Evolutionary conservation across 1,284 basidiomycete species (phyloP).

Genomic region (Moniliella sp.): DNA sequence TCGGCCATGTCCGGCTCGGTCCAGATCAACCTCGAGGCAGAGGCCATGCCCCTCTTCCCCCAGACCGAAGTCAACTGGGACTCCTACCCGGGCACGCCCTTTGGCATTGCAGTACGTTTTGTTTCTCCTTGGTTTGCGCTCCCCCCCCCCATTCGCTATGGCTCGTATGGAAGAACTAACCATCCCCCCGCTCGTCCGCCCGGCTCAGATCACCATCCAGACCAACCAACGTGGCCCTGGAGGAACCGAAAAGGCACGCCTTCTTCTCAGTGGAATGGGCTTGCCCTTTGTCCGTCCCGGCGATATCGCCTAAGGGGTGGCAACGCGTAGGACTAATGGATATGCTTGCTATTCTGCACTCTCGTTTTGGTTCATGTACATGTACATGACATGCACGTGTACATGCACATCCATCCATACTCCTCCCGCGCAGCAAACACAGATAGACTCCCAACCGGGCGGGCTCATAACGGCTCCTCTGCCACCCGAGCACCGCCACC

Average conservation of each 20-base stretch:
- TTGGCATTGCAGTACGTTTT: constrained; percentile 19
- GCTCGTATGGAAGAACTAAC: not conserved
- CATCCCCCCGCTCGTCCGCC: not conserved
- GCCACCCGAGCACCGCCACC: too few species aligned
- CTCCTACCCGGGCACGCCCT: constrained; percentile 21
- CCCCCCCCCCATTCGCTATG: not conserved
- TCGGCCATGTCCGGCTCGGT: constrained; percentile 67
- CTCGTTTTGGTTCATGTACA: too few species aligned
- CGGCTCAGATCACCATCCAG: constrained; percentile 20
- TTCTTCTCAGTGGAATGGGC: constrained; percentile 23
- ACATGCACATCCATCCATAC: too few species aligned
- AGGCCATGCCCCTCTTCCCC: constrained; percentile 75
- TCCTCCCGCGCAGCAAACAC: too few species aligned
- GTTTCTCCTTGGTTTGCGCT: not conserved
- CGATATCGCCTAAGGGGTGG: too few species aligned
- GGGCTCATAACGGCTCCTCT: too few species aligned
- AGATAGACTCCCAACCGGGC: too few species aligned
- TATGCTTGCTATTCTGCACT: too few species aligned
- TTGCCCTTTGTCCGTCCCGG: constrained; percentile 26
- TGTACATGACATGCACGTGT: too few species aligned
- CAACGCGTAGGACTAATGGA: too few species aligned
- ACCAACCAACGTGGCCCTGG: constrained; percentile 27
- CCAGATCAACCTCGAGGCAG: constrained; percentile 59
- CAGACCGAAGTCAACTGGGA: constrained; percentile 32
- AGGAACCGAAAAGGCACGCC: constrained; percentile 23